These are phyloP conservation scores for Aureobasidium sp. DNA, from an alignment of 2,329 filamentous ascomycete species.

Conservation along the genomic window DNA sequence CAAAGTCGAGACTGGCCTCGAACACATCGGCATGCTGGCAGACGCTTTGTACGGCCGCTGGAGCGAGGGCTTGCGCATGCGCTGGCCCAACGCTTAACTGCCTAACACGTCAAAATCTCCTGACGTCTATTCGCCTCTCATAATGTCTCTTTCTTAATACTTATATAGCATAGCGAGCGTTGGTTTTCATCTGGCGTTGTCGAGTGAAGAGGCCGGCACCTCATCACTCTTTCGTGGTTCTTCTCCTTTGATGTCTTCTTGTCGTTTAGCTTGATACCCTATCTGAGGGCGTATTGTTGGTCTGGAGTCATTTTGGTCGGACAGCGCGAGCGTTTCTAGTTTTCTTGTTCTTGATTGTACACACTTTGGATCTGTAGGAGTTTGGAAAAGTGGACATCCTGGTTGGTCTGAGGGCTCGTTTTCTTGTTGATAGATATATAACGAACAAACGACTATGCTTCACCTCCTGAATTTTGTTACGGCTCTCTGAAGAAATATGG, in stretches of 20 bases:
- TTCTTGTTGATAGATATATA: constrained; percentile 6
- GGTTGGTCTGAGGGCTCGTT: not conserved
- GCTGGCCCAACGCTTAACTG: constrained; percentile 30
- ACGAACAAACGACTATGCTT: not conserved
- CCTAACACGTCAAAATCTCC: not conserved
- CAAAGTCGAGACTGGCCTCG: constrained; percentile 65
- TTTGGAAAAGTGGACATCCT: not conserved
- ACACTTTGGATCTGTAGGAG: not conserved
- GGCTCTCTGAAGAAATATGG: too few species aligned
- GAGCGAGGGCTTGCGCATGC: constrained; percentile 66
- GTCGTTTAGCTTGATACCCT: constrained; percentile 10
- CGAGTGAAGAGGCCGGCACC: constrained; percentile 2
- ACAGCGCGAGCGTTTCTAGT: not conserved
- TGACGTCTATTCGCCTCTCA: not conserved
- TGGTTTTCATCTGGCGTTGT: not conserved
- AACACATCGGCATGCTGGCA: constrained; percentile 81
- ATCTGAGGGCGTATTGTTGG: not conserved
- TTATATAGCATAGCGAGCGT: constrained; percentile 12
- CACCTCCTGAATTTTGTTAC: too few species aligned
- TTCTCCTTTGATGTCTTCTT: not conserved
- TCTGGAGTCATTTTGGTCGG: not conserved
- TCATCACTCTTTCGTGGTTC: not conserved
- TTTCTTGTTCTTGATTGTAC: not conserved
- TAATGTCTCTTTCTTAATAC: not conserved
- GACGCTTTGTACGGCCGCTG: constrained; percentile 88